Conservation (phyloP, 2,329 filamentous ascomycete species). For the Huntiella moniliformis region DNA sequence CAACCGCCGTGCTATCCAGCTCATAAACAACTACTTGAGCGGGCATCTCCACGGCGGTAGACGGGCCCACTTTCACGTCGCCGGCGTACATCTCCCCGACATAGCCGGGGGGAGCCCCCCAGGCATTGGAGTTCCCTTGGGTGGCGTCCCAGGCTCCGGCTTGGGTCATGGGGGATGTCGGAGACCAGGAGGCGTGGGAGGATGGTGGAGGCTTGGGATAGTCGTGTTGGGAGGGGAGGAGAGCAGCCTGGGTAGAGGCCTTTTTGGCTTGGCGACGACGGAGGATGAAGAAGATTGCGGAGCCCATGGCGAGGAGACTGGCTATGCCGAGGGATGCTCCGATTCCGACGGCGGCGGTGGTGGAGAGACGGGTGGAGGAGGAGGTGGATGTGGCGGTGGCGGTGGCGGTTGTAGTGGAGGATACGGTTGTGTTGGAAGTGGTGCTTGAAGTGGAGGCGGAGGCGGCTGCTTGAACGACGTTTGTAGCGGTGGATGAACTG, state of each 20-base stretch:
- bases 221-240: slow-evolving; percentile 1
- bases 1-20: slow-evolving; percentile 7
- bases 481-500: slow-evolving; percentile 10
- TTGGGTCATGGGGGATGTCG: slow-evolving; percentile 1
- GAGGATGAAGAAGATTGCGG: slow-evolving; percentile 16
- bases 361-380: slow-evolving; percentile 9
- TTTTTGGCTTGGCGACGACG: slow-evolving; percentile 15
- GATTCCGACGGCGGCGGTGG: slow-evolving; percentile 22
- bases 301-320: slow-evolving; percentile 15
- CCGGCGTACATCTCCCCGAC: background rate
- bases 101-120: background rate
- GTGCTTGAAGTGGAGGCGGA: background rate
- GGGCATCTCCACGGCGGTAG: slow-evolving; percentile 2
- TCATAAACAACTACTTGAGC: slow-evolving; percentile 9
- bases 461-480: background rate
- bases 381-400: background rate
- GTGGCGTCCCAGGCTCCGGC: slow-evolving; percentile 3
- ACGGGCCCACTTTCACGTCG: background rate
- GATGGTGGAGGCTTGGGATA: slow-evolving; percentile 1
- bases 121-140: slow-evolving; percentile 2
- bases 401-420: slow-evolving; percentile 1
- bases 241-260: slow-evolving; percentile 9
- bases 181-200: slow-evolving; percentile 1
- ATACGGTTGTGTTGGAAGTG: background rate
- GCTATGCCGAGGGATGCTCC: slow-evolving; percentile 20